phyloP scores from a whole-genome alignment of 225 moss, liverwort and hornwort species.

The Bryoerythrophyllum caledonicum region DNA sequence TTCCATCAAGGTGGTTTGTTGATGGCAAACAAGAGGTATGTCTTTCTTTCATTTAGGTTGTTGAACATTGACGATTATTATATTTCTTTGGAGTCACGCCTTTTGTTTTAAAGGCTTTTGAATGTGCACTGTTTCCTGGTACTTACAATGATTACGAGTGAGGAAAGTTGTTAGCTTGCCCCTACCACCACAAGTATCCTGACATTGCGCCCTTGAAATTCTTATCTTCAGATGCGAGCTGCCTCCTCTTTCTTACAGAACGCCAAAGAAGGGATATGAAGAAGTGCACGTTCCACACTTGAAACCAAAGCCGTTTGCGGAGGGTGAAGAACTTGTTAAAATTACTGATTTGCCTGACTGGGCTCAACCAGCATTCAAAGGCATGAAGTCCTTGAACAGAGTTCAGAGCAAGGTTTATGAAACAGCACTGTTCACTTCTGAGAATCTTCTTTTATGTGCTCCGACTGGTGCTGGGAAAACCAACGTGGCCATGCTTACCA shows the following conservation, averaged over 20 bases:
- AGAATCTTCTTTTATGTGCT: conserved; percentile 83
- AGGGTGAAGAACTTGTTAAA: conserved; percentile 88
- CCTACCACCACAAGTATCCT: neutral
- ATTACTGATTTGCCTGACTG: conserved; percentile 90
- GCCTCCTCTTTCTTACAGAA: conserved; percentile 74
- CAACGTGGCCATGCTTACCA: conserved; percentile 91
- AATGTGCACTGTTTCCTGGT: neutral
- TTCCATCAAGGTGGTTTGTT: conserved; percentile 95
- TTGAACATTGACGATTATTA: neutral
- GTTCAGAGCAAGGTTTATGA: conserved; percentile 96
- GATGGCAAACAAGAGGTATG: conserved; percentile 89
- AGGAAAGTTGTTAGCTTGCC: neutral
- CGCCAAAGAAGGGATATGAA: conserved; percentile 89
- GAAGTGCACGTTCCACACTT: conserved; percentile 93
- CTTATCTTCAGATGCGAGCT: conserved; percentile 64
- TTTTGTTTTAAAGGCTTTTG: neutral
- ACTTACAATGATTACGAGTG: neutral
- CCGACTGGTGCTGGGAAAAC: conserved; percentile 99
- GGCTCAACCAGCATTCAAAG: conserved; percentile 87
- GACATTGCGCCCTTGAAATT: conserved; percentile 1
- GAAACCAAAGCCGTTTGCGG: conserved; percentile 83
- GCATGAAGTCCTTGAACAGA: conserved; percentile 86
- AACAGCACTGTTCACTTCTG: conserved; percentile 80
- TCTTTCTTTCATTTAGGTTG: neutral
- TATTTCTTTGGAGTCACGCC: neutral